Evolutionary conservation across 805 yeast species (phyloP), one percentile per base, ranked within the genome.

Genomic region (Candida ortonii): DNA sequence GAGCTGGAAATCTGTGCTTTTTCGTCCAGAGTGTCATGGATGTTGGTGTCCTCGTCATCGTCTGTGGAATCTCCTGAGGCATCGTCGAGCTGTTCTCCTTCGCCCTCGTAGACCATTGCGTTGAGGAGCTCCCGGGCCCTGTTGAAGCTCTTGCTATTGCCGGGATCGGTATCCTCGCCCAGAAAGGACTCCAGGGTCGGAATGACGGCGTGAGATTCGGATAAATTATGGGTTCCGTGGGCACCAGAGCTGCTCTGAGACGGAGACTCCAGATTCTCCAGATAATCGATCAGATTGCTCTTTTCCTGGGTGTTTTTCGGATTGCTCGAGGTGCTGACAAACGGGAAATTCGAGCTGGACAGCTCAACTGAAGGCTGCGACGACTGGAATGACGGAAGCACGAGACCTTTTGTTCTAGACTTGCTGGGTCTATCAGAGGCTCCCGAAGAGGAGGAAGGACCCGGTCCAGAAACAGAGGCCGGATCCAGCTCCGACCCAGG

Each of bases 81-180:
- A 13, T 48, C 50, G 17, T 52, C 43, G 6, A 48, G 32, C 4
- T 29, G 28, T 11, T 34, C 41, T 6, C 48, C 52, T n/a, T 46
- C 44, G 3, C 46, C 49, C n/a, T 43, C 50, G 27, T 51, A 50
- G 10, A 46, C 45, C 44, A 46, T 43, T 2, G 57, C 52, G 31
- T 46, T 40, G n/a, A 48, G 41, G 16, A 41, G 34, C 34, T 51
- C 25, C 7, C 24, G 24, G 2, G 36, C 22, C 16, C 22, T 30
- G 7, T 24, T 25, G 11, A 22, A 3, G n/a, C 25, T 28, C 15
- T 30, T 30, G 9, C 25, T 24, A 14, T 27, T 16, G 14, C 20
- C 31, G n/a, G n/a, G n/a, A n/a, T n/a, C n/a, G n/a, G n/a, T n/a
- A 17, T 33, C 30, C 22, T 24, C 28, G n/a, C 24, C 21, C n/a